Evolutionary conservation across 2,329 filamentous ascomycete species (phyloP).

Genomic region (Cadophora gregata): DNA sequence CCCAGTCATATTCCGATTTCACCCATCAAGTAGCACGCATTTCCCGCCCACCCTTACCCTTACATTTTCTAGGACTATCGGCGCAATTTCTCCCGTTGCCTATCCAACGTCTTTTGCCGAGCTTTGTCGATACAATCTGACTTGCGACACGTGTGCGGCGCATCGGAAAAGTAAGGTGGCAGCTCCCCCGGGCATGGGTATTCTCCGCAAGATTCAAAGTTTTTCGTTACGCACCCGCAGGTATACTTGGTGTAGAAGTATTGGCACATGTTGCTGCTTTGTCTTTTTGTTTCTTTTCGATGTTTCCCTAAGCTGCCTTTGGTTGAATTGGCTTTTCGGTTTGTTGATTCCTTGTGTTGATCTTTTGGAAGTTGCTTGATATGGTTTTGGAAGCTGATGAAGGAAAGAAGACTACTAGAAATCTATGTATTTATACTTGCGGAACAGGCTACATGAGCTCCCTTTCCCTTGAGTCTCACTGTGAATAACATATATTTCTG

Average conservation of each 20-base stretch:
- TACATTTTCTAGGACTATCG: not conserved
- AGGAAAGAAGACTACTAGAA: not conserved
- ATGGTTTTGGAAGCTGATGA: not conserved
- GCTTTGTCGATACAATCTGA: not conserved
- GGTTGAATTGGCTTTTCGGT: not conserved
- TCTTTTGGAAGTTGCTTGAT: not conserved
- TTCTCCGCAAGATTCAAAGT: not conserved
- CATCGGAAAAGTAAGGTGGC: not conserved
- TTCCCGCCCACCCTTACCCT: not conserved
- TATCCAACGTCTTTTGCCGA: not conserved
- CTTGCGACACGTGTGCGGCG: not conserved
- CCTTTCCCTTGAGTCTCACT: no score
- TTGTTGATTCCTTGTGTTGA: not conserved
- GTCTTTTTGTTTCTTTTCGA: no score
- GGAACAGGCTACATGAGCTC: no score
- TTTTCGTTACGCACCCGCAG: not conserved
- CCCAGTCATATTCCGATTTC: no score
- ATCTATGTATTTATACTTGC: not conserved
- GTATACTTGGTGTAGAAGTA: not conserved
- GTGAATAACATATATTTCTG: not conserved
- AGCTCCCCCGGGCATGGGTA: not conserved
- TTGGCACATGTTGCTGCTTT: not conserved
- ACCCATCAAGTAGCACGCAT: no score
- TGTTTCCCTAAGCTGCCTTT: no score
- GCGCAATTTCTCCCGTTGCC: no score